Evolutionary conservation across 2,329 filamentous ascomycete genomes (phyloP).

Genomic region (Aphanoascus verrucosus): DNA sequence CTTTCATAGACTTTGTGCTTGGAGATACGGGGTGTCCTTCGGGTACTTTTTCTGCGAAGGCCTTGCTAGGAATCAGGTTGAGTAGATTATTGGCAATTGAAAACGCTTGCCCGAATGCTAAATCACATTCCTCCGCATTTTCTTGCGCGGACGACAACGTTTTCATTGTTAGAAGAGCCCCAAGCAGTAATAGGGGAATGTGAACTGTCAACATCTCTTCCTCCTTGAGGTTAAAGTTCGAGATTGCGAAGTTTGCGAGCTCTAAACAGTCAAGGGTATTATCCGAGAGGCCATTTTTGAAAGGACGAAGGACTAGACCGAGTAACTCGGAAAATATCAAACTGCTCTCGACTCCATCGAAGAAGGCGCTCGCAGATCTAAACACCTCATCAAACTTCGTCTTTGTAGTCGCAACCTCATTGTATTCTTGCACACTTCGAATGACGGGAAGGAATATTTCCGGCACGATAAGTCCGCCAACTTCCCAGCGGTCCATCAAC

Average conservation of each 20-base stretch:
- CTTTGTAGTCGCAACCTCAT: constrained; percentile 52
- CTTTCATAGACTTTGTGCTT: not conserved
- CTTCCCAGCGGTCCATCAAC: constrained; percentile 96
- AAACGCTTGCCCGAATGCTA: constrained; percentile 24
- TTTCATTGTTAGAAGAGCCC: constrained; percentile 44
- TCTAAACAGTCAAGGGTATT: constrained; percentile 53
- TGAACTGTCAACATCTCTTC: constrained; percentile 90
- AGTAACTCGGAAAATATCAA: constrained; percentile 82
- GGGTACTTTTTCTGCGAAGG: constrained; percentile 36
- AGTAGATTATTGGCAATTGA: constrained; percentile 48
- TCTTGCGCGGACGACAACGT: constrained; percentile 21
- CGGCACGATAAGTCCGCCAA: constrained; percentile 79
- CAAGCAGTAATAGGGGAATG: constrained; percentile 64
- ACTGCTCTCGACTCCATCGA: constrained; percentile 90
- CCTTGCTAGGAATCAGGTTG: constrained; percentile 54
- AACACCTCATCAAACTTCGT: constrained; percentile 74
- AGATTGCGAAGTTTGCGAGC: constrained; percentile 69
- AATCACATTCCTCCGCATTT: constrained; percentile 1
- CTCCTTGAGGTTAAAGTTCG: constrained; percentile 84
- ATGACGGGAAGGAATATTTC: constrained; percentile 81
- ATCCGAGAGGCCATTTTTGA: constrained; percentile 34
- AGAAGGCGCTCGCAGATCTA: constrained; percentile 88
- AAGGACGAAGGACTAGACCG: constrained; percentile 45
- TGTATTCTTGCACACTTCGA: constrained; percentile 65
- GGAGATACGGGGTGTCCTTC: not conserved